These are phyloP conservation scores for Tetrapisispora arboricola DNA, from an alignment of 805 yeast genomes.

Conservation along the genomic window DNA sequence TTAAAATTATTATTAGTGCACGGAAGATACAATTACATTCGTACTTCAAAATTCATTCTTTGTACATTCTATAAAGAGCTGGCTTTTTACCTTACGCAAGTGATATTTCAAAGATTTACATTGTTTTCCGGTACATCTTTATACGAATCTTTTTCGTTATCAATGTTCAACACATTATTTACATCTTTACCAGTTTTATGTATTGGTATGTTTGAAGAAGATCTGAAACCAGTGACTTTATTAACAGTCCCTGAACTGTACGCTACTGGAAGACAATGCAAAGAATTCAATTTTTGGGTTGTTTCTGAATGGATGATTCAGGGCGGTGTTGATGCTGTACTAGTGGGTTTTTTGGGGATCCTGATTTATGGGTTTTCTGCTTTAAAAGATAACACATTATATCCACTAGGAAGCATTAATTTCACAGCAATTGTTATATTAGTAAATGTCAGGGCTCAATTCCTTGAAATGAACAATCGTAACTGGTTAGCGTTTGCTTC, in stretches of 20 bases:
- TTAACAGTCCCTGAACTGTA: conserved; percentile 89
- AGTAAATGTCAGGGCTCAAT: conserved; percentile 68
- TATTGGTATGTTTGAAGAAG: conserved; percentile 93
- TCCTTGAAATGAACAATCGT: conserved; percentile 70
- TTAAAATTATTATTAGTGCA: conserved; percentile 80
- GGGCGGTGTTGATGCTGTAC: conserved; percentile 63
- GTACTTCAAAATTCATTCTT: conserved; percentile 85
- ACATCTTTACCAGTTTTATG: conserved; percentile 87
- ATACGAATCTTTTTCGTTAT: conserved; percentile 91
- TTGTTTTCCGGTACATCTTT: conserved; percentile 87
- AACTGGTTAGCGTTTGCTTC: conserved; percentile 61
- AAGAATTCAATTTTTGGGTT: conserved; percentile 59
- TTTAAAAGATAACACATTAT: conserved; percentile 60
- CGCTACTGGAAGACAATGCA: conserved; percentile 59
- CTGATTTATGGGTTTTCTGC: conserved; percentile 64
- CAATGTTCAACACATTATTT: conserved; percentile 94
- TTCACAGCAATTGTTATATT: conserved; percentile 64
- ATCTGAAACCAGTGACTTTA: conserved; percentile 76
- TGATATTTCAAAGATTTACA: conserved; percentile 75
- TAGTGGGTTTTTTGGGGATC: conserved; percentile 58
- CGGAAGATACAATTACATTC: conserved; percentile 88
- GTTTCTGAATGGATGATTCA: conserved; percentile 71
- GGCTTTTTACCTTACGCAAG: conserved; percentile 80
- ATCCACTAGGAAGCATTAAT: conserved; percentile 69
- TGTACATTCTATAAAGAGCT: conserved; percentile 93